phyloP scores from a whole-genome alignment of 805 yeast species.

The Yarrowia hollandica region DNA sequence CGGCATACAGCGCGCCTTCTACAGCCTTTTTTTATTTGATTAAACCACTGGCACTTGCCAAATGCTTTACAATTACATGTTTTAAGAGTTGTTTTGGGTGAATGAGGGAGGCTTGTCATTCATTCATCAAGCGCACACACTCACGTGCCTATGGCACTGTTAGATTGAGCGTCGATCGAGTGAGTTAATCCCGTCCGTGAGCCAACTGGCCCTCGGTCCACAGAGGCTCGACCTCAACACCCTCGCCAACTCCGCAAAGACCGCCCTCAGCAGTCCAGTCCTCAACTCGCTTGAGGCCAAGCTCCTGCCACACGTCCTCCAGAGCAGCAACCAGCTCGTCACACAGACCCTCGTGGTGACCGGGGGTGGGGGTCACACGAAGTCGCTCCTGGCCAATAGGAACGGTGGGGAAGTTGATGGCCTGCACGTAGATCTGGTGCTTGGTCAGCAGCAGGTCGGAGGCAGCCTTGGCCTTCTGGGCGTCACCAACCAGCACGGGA shows the following conservation, averaged over 20 bases:
- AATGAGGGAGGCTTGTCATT: too few relatives aligned
- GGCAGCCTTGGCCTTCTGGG: slow-evolving; percentile 86
- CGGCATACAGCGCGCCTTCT: not conserved
- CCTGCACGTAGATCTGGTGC: slow-evolving; percentile 91
- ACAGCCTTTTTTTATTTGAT: not conserved
- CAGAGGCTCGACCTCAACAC: slow-evolving; percentile 57
- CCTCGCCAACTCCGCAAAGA: slow-evolving; percentile 83
- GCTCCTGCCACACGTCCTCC: slow-evolving; percentile 74
- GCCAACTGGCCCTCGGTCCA: slow-evolving; percentile 68
- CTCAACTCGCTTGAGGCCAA: slow-evolving; percentile 68
- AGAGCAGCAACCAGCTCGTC: slow-evolving; percentile 76
- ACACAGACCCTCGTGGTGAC: slow-evolving; percentile 76
- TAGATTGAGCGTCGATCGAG: not conserved
- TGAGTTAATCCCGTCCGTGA: not conserved
- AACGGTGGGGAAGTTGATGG: slow-evolving; percentile 97
- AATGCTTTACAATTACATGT: slow-evolving; percentile 21
- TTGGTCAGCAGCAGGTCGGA: slow-evolving; percentile 83
- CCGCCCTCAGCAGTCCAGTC: slow-evolving; percentile 86
- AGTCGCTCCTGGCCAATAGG: slow-evolving; percentile 93
- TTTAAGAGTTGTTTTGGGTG: not conserved
- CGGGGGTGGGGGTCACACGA: slow-evolving; percentile 98
- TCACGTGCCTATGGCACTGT: too few relatives aligned
- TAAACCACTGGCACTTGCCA: slow-evolving; percentile 21
- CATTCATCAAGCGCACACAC: not conserved
- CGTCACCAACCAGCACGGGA: slow-evolving; percentile 92